Evolutionary conservation across 768 basidiomycete genomes (phyloP).

Genomic region (Russula emetica): DNA sequence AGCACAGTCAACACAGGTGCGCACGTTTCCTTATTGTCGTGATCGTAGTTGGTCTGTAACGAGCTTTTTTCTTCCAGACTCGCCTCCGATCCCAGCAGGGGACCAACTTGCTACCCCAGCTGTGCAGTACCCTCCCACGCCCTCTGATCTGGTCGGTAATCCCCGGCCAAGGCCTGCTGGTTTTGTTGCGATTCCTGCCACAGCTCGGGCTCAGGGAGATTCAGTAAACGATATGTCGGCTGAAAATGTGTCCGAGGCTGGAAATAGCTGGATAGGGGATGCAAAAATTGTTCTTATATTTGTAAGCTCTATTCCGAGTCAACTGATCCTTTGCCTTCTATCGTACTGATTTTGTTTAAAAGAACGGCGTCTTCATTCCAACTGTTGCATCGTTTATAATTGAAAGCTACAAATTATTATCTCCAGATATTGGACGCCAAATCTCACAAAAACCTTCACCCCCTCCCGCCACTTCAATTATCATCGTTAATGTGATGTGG

Average conservation of each 20-base stretch:
- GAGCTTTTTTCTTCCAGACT: slow-evolving; percentile 6
- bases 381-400: slow-evolving; percentile 27
- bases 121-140: slow-evolving; percentile 6
- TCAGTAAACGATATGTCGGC: slow-evolving; percentile 7
- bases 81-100: slow-evolving; percentile 12
- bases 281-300: slow-evolving; percentile 21
- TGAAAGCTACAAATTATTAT: slow-evolving; percentile 24
- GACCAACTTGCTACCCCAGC: background rate
- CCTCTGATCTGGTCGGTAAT: background rate
- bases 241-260: background rate
- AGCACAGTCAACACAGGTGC: background rate
- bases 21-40: background rate
- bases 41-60: background rate
- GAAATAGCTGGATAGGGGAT: slow-evolving; percentile 20
- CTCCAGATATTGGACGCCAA: slow-evolving; percentile 4
- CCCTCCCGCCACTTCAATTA: background rate
- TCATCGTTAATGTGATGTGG: slow-evolving; percentile 22
- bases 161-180: slow-evolving; percentile 9
- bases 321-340: too few relatives aligned
- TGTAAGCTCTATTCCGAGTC: slow-evolving; percentile 14
- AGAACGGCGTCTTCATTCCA: slow-evolving; percentile 30
- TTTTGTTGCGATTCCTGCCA: background rate
- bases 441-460: background rate
- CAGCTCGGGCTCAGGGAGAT: background rate
- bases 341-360: background rate